A percentile compares a stretch with the other conserved stretches of the same genome.
Conservation (phyloP, 1,139 yeast genomes). For the Candida sojae region DNA sequence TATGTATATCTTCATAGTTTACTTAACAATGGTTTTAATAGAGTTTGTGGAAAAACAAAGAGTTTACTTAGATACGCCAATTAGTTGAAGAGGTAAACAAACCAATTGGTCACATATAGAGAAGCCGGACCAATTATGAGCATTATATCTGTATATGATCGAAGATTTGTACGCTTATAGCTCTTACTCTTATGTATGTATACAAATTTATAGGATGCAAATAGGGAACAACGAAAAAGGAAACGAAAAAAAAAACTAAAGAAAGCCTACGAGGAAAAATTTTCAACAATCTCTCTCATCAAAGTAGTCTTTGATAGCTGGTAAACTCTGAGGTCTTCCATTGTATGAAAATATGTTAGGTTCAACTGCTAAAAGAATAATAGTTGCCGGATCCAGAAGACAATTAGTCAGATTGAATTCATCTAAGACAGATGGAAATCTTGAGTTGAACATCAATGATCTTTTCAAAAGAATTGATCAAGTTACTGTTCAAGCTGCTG, state of each 20-base stretch:
- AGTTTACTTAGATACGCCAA: no score
- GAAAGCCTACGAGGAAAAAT: not conserved
- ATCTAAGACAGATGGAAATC: not conserved
- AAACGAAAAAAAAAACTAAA: not conserved
- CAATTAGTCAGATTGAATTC: constrained; percentile 11
- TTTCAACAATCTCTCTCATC: constrained; percentile 1
- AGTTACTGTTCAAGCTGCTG: constrained; percentile 20
- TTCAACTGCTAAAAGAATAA: constrained; percentile 7
- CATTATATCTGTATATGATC: no score
- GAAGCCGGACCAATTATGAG: no score
- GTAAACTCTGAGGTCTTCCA: no score
- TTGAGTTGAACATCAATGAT: constrained; percentile 22
- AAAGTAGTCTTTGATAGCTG: not conserved
- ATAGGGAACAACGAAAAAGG: not conserved
- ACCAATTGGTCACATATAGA: no score
- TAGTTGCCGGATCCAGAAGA: constrained; percentile 5
- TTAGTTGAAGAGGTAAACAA: no score
- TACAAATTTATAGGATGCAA: not conserved
- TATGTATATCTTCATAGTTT: no score
- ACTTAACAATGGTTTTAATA: no score
- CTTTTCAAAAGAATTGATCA: constrained; percentile 38
- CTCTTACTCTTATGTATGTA: no score
- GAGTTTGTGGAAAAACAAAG: no score
- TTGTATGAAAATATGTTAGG: constrained; percentile 6
- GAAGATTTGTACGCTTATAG: no score